Evolutionary conservation across 371 early-diverging fungal genomes (phyloP).

Genomic region (Mortierella sp.): DNA sequence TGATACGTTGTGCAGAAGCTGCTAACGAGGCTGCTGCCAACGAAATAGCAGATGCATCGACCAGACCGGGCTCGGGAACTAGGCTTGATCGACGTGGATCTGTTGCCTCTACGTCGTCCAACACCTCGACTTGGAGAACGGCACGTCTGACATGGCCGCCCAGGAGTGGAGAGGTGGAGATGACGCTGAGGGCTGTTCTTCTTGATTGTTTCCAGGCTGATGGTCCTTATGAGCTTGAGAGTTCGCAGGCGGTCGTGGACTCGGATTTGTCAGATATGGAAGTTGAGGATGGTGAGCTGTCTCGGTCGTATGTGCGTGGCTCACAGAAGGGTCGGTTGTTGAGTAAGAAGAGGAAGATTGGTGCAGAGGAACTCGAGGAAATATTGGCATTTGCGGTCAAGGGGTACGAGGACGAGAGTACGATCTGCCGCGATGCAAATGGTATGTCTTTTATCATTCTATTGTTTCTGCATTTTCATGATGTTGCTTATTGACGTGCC

Average conservation of each 20-base stretch:
- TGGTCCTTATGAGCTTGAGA: constrained; percentile 13
- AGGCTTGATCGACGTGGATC: not conserved
- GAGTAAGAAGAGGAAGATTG: constrained; percentile 12
- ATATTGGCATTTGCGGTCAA: constrained; percentile 61
- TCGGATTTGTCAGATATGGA: constrained; percentile 25
- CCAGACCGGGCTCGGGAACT: not conserved
- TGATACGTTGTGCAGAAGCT: constrained; percentile 19
- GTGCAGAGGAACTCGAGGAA: constrained; percentile 53
- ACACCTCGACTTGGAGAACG: not conserved
- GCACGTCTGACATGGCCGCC: constrained; percentile 62
- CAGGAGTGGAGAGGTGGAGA: constrained; percentile 56
- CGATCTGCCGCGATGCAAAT: constrained; percentile 51
- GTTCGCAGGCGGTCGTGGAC: not conserved
- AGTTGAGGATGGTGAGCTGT: not conserved
- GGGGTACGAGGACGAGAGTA: constrained; percentile 48
- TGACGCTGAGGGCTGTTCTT: constrained; percentile 60
- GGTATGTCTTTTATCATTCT: constrained; percentile 43
- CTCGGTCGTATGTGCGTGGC: not conserved
- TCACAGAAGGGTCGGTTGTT: not conserved
- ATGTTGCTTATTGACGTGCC: not conserved
- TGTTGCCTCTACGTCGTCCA: not conserved
- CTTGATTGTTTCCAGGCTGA: constrained; percentile 56
- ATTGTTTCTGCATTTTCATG: not conserved
- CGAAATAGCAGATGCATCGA: not conserved
- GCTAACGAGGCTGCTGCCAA: constrained; percentile 3